These are phyloP conservation scores for Leccinellum albellum DNA, from an alignment of 768 basidiomycete species.

Conservation along the genomic window DNA sequence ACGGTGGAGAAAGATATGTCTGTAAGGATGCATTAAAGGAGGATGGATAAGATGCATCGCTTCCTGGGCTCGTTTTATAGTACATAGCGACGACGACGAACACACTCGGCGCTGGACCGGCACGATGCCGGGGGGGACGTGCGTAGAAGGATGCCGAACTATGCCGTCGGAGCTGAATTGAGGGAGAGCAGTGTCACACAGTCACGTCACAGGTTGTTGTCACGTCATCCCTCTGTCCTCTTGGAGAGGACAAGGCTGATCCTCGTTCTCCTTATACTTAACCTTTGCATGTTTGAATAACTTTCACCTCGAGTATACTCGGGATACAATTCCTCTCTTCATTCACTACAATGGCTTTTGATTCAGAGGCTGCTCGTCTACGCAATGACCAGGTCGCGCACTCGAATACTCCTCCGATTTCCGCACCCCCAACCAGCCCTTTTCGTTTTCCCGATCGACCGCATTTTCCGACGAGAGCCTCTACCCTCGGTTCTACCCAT, in stretches of 20 bases:
- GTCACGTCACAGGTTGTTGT: slow-evolving; percentile 16
- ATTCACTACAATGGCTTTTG: slow-evolving; percentile 24
- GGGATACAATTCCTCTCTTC: background rate
- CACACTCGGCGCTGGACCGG: slow-evolving; percentile 19
- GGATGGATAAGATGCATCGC: background rate
- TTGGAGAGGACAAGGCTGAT: slow-evolving; percentile 12
- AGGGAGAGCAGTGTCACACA: background rate
- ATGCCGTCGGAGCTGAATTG: slow-evolving; percentile 18
- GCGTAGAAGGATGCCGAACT: background rate
- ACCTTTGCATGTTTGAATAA: background rate
- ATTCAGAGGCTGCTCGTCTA: slow-evolving; percentile 27
- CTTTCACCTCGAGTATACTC: background rate
- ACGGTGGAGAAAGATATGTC: slow-evolving; percentile 24
- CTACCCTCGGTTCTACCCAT: slow-evolving; percentile 52
- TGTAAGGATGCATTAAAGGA: slow-evolving; percentile 20
- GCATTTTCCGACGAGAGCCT: slow-evolving; percentile 57
- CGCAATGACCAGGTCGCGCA: slow-evolving; percentile 23
- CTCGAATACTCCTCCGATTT: slow-evolving; percentile 24
- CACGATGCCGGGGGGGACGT: slow-evolving; percentile 11
- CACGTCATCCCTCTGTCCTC: slow-evolving; percentile 8
- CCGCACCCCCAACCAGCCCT: slow-evolving; percentile 35
- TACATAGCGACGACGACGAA: slow-evolving; percentile 16
- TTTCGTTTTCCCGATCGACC: slow-evolving; percentile 49
- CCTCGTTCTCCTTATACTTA: slow-evolving; percentile 10
- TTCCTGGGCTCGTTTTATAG: slow-evolving; percentile 14